Conservation (phyloP, 2,329 filamentous ascomycete genomes). For the Dryadomyces sulphureus region DNA sequence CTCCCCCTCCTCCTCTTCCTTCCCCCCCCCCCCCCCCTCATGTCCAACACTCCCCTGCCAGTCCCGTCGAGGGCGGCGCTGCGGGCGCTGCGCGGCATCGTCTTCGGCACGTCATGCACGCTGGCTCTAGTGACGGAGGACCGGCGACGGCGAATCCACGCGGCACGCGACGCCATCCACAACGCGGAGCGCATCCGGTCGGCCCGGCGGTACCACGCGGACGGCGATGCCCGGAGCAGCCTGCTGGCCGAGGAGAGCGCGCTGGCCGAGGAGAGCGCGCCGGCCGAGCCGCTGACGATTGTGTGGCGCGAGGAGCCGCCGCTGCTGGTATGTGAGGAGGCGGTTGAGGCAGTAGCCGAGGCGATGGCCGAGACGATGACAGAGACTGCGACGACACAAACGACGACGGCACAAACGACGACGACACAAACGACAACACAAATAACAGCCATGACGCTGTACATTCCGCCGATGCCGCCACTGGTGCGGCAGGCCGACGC, state of each 20-base stretch:
- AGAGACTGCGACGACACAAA: too few species aligned
- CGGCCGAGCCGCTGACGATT: too few species aligned
- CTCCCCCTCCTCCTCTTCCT: not conserved
- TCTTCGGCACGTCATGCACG: conserved; percentile 29
- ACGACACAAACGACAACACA: too few species aligned
- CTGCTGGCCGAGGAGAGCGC: conserved; percentile 8
- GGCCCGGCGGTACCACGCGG: conserved; percentile 22
- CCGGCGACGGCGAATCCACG: conserved; percentile 27
- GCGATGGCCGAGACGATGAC: too few species aligned
- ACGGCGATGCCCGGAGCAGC: conserved; percentile 9
- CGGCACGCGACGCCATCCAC: conserved; percentile 21
- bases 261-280: not conserved
- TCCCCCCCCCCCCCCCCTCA: conserved; percentile 13
- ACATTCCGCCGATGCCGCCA: not conserved
- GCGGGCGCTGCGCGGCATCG: conserved; percentile 27
- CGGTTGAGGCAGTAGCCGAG: too few species aligned
- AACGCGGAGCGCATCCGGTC: conserved; percentile 25
- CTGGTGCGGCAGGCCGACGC: conserved; percentile 2
- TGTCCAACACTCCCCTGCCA: conserved; percentile 19
- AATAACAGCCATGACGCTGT: too few species aligned
- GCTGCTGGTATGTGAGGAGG: too few species aligned
- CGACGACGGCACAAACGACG: too few species aligned
- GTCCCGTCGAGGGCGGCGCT: conserved; percentile 30
- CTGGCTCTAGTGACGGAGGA: conserved; percentile 28
- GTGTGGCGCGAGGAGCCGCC: too few species aligned